phyloP scores from a whole-genome alignment of 2,329 filamentous ascomycete species.

The Chalara sp. region DNA sequence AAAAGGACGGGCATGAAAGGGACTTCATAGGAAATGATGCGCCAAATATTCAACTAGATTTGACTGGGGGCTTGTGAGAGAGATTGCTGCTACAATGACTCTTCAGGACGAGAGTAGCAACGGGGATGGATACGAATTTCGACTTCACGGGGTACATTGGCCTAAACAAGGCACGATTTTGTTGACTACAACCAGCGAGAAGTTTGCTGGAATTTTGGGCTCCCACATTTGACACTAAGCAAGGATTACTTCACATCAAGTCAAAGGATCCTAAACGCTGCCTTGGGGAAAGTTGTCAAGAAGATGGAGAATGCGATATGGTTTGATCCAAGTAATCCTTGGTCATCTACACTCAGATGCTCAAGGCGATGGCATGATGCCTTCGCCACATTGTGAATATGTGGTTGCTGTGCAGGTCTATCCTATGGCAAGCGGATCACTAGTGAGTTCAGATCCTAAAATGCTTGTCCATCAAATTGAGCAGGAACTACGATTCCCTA shows the following conservation, averaged over 20 bases:
- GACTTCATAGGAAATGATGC: background rate
- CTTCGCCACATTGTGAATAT: constrained; percentile 78
- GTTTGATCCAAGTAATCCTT: constrained; percentile 61
- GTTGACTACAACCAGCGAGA: constrained; percentile 85
- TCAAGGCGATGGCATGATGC: constrained; percentile 49
- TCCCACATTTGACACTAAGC: constrained; percentile 74
- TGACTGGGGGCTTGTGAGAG: constrained; percentile 45
- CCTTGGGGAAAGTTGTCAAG: constrained; percentile 60
- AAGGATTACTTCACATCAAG: constrained; percentile 46
- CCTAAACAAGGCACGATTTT: constrained; percentile 72
- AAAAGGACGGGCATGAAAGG: constrained; percentile 24
- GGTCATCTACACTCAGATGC: constrained; percentile 65
- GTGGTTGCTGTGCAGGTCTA: constrained; percentile 79
- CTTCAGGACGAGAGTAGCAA: constrained; percentile 65
- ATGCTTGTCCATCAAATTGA: constrained; percentile 49
- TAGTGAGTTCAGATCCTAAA: constrained; percentile 25
- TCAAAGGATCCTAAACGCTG: constrained; percentile 63
- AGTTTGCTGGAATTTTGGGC: constrained; percentile 82
- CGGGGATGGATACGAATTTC: constrained; percentile 72
- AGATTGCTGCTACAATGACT: constrained; percentile 62
- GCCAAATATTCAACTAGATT: background rate
- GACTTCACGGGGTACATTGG: constrained; percentile 80
- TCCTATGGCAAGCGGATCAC: constrained; percentile 17
- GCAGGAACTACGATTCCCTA: constrained; percentile 54
- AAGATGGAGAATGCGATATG: constrained; percentile 51